Percentiles rank a stretch among this genome's conserved stretches.
Evolutionary conservation across 2,329 filamentous ascomycete genomes (phyloP).

Genomic region (Aspergillus sp.): DNA sequence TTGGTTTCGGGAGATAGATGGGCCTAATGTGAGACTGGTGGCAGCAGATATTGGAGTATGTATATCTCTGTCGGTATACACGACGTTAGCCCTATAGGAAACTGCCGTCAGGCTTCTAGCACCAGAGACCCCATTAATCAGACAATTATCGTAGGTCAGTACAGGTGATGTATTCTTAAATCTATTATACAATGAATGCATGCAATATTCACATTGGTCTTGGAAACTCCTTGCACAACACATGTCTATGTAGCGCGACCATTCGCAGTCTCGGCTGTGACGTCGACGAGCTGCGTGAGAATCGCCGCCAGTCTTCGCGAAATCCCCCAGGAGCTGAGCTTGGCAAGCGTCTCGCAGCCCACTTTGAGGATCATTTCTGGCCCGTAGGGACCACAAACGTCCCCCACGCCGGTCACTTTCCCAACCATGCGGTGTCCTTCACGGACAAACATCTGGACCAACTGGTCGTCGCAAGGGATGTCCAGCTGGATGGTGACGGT

Average conservation of each 20-base stretch:
- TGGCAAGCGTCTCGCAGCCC: conserved; percentile 38
- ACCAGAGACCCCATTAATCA: too few species aligned
- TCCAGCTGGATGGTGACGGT: conserved; percentile 53
- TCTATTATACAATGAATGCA: too few species aligned
- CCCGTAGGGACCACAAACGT: conserved; percentile 42
- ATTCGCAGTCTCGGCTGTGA: conserved; percentile 8
- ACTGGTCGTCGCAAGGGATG: conserved; percentile 56
- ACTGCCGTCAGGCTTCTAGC: too few species aligned
- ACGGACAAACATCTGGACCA: conserved; percentile 56
- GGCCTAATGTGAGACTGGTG: too few species aligned
- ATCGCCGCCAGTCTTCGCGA: conserved; percentile 32
- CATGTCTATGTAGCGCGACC: background rate
- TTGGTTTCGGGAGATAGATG: too few species aligned
- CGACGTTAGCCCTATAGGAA: too few species aligned
- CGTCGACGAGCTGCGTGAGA: conserved; percentile 30
- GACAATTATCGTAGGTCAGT: too few species aligned
- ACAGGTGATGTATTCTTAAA: too few species aligned
- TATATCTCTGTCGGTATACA: too few species aligned
- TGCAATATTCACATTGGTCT: too few species aligned
- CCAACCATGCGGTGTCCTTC: conserved; percentile 50
- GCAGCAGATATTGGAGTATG: too few species aligned
- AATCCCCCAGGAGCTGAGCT: conserved; percentile 34
- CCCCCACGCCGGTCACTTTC: conserved; percentile 53
- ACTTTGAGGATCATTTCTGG: conserved; percentile 37
- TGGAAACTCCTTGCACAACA: too few species aligned